Conservation (phyloP, 805 yeast genomes). For the Kluyveromyces aestuarii region DNA sequence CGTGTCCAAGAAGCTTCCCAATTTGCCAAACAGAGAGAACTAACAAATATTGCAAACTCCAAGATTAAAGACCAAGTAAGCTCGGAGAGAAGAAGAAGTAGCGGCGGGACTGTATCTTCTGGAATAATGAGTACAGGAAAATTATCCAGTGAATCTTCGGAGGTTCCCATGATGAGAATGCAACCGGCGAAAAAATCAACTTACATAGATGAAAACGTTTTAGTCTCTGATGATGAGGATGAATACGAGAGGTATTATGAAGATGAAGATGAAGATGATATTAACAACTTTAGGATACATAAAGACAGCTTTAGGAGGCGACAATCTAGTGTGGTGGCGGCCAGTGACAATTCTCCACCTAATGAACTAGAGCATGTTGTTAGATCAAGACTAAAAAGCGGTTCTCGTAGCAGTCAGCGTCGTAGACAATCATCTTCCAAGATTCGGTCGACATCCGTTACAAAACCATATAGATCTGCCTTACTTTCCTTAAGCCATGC, state of each 20-base stretch:
- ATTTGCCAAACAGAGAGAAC: constrained; percentile 34
- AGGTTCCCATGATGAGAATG: not conserved
- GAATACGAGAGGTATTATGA: constrained; percentile 30
- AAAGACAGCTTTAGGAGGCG: constrained; percentile 19
- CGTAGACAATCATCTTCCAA: constrained; percentile 12
- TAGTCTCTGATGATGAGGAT: constrained; percentile 27
- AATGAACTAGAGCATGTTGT: constrained; percentile 15
- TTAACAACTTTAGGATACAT: constrained; percentile 18
- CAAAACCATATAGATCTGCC: constrained; percentile 10
- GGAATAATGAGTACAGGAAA: not conserved
- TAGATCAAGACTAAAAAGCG: not conserved
- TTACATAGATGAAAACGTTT: constrained; percentile 35
- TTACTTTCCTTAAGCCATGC: constrained; percentile 2
- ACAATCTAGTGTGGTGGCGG: constrained; percentile 18
- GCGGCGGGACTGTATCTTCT: constrained; percentile 10
- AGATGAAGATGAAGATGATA: constrained; percentile 18
- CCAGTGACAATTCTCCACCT: constrained; percentile 15
- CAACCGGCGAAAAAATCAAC: constrained; percentile 8
- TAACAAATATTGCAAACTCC: constrained; percentile 31
- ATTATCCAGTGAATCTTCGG: not conserved
- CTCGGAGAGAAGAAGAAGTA: constrained; percentile 26
- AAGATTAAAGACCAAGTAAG: constrained; percentile 36
- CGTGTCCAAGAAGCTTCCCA: constrained; percentile 35
- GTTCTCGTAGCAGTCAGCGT: not conserved
- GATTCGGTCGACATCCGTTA: constrained; percentile 11